phyloP scores from a whole-genome alignment of 2,329 filamentous ascomycete species.

The Talaromyces albobiverticillius region DNA sequence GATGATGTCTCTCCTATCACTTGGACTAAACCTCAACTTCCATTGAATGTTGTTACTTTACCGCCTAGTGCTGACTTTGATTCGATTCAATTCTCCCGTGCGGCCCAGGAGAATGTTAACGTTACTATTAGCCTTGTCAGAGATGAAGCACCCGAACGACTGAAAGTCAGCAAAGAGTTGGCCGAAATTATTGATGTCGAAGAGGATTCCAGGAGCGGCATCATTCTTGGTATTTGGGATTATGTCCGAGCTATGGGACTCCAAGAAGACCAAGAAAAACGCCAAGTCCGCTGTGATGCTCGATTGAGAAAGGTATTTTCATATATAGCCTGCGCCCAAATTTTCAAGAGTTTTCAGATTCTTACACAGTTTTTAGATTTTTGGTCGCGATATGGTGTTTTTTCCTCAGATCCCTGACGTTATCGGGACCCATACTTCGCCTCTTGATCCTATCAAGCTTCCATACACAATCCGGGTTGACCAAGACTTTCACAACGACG shows the following conservation, averaged over 20 bases:
- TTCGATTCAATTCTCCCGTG: slow-evolving; percentile 84
- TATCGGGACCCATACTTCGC: slow-evolving; percentile 72
- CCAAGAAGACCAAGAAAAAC: slow-evolving; percentile 92
- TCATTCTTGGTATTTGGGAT: slow-evolving; percentile 91
- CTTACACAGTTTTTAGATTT: slow-evolving; percentile 54
- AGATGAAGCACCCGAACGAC: slow-evolving; percentile 83
- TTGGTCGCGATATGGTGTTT: slow-evolving; percentile 71
- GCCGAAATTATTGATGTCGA: slow-evolving; percentile 81
- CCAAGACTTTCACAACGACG: slow-evolving; percentile 71
- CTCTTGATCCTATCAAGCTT: slow-evolving; percentile 77
- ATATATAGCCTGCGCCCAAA: background rate
- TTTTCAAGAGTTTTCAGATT: background rate
- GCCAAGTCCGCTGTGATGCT: slow-evolving; percentile 87
- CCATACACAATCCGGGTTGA: slow-evolving; percentile 94
- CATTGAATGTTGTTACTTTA: slow-evolving; percentile 50
- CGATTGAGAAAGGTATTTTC: slow-evolving; percentile 67
- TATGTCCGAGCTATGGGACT: slow-evolving; percentile 83
- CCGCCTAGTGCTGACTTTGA: slow-evolving; percentile 77
- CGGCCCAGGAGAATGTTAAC: slow-evolving; percentile 88
- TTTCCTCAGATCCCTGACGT: slow-evolving; percentile 84
- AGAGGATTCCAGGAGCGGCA: slow-evolving; percentile 82
- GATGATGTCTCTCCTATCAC: slow-evolving; percentile 58
- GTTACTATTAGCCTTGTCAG: slow-evolving; percentile 82
- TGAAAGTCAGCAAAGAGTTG: slow-evolving; percentile 72
- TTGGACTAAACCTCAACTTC: slow-evolving; percentile 76